Evolutionary conservation across 1,284 basidiomycete genomes (phyloP).

Genomic region (Athelia sp.): DNA sequence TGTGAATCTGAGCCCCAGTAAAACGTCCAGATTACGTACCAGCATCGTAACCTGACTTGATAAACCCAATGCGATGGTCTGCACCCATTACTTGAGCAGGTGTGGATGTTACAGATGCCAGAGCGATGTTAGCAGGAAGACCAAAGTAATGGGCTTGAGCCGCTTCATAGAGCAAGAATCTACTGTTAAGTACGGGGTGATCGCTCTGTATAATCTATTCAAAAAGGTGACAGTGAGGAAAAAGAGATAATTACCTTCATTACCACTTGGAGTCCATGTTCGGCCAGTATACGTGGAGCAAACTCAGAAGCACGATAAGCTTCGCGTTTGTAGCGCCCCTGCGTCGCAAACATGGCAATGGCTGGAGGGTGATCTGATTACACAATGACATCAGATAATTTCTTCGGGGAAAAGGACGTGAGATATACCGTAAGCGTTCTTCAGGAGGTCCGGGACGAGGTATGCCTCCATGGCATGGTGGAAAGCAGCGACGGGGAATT

Average conservation of each 20-base stretch:
- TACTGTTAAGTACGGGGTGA: slow-evolving; percentile 72
- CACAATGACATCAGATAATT: neutral
- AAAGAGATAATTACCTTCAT: slow-evolving; percentile 54
- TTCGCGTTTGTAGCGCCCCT: slow-evolving; percentile 76
- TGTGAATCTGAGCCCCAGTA: slow-evolving; percentile 22
- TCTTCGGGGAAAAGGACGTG: neutral
- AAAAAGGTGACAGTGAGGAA: neutral
- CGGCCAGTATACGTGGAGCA: slow-evolving; percentile 74
- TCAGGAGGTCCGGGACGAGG: slow-evolving; percentile 70
- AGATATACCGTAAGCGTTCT: slow-evolving; percentile 58
- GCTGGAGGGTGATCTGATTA: slow-evolving; percentile 53
- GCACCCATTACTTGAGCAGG: slow-evolving; percentile 76
- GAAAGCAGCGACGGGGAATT: slow-evolving; percentile 71
- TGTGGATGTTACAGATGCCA: slow-evolving; percentile 74
- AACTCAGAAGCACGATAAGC: slow-evolving; percentile 84
- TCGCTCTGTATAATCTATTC: slow-evolving; percentile 46
- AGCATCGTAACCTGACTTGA: slow-evolving; percentile 50
- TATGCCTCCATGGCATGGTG: slow-evolving; percentile 83
- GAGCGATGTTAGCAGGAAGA: slow-evolving; percentile 50
- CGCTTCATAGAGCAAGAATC: slow-evolving; percentile 80
- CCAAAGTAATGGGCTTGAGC: slow-evolving; percentile 84
- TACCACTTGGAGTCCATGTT: slow-evolving; percentile 69
- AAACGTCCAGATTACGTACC: slow-evolving; percentile 22
- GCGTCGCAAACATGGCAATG: slow-evolving; percentile 71
- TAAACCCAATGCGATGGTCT: slow-evolving; percentile 77